A percentile compares a stretch with the other conserved stretches of the same genome.
phyloP scores from a whole-genome alignment of 176 grass and related monocot genomes.

The Rhynchospora breviuscula region DNA sequence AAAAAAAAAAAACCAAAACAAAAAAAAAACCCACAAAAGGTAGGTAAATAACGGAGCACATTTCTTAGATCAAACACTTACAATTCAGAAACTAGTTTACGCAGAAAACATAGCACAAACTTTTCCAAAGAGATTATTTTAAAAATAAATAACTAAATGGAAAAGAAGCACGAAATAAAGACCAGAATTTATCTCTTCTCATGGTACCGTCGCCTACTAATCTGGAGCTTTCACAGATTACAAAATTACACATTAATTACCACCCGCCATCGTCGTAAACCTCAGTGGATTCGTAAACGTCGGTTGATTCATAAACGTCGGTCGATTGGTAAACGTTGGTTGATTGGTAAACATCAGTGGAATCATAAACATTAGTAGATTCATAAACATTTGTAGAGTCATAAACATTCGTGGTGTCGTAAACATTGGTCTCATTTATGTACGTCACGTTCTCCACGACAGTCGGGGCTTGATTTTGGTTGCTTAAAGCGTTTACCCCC shows the following conservation, averaged over 20 bases:
- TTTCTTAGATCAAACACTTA: background rate
- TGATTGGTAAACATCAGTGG: background rate
- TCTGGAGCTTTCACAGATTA: too few species aligned
- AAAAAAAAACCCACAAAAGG: background rate
- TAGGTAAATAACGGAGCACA: background rate
- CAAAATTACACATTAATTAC: too few species aligned
- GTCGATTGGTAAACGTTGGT: too few species aligned
- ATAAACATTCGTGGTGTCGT: background rate
- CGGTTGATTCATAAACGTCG: background rate
- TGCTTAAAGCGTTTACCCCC: constrained; percentile 44
- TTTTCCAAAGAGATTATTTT: background rate
- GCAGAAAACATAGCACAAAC: background rate
- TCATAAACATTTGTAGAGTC: background rate
- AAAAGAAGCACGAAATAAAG: background rate
- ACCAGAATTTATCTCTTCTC: background rate
- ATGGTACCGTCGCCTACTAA: too few species aligned
- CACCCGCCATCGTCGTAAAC: background rate
- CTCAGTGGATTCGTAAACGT: background rate
- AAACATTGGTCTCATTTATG: constrained; percentile 11
- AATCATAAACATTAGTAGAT: background rate
- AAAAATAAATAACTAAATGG: background rate
- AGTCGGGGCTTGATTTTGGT: constrained; percentile 40
- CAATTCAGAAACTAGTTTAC: background rate
- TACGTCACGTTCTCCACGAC: constrained; percentile 47
- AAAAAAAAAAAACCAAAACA: background rate